Percentiles rank a stretch among this genome's conserved stretches.
Conservation (phyloP, 148 eudicot species). For the Cornus kousa region DNA sequence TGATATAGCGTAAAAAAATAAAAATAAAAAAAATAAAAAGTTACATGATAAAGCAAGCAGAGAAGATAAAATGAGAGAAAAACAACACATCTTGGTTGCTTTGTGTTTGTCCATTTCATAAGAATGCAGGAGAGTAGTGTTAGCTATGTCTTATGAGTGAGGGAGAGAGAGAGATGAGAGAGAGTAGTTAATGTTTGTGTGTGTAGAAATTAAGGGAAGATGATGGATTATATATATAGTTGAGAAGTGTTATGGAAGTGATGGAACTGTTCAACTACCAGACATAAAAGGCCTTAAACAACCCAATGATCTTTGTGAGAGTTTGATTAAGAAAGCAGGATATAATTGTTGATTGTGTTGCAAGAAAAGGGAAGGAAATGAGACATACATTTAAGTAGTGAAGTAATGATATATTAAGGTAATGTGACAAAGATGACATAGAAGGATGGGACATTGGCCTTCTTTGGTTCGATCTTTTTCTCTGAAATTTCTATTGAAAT, state of each 20-base stretch:
- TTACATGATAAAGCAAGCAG: constrained; percentile 24
- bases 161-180: not conserved
- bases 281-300: not conserved
- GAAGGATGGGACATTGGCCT: no score
- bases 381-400: no score
- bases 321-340: no score
- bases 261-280: not conserved
- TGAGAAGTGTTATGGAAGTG: not conserved
- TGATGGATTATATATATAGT: not conserved
- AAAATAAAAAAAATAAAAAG: not conserved
- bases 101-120: constrained; percentile 11
- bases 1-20: no score
- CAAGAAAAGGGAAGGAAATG: no score
- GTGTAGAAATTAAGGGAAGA: not conserved
- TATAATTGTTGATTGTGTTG: no score
- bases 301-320: not conserved
- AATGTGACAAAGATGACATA: no score
- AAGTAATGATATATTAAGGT: no score
- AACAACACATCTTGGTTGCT: not conserved
- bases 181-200: not conserved
- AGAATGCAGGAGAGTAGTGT: not conserved
- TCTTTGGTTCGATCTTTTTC: no score
- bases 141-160: not conserved
- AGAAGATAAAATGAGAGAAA: constrained; percentile 15
- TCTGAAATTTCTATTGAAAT: no score